These are phyloP conservation scores for Phanerochaete carnosa DNA, from an alignment of 768 basidiomycete species.

Conservation along the genomic window DNA sequence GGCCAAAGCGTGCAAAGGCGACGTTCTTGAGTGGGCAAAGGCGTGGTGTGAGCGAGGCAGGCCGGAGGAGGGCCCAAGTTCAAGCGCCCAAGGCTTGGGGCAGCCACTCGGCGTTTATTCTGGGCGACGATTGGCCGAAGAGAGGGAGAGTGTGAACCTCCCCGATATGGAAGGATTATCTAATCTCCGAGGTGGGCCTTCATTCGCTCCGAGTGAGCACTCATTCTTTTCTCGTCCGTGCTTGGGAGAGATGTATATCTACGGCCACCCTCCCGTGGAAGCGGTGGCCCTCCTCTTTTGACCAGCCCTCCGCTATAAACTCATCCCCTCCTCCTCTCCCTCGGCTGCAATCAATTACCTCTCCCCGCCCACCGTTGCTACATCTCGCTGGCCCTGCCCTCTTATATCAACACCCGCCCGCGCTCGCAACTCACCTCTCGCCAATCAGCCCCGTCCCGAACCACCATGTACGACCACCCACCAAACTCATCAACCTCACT, in stretches of 20 bases:
- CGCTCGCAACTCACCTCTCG: background rate
- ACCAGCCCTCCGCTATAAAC: background rate
- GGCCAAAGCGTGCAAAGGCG: background rate
- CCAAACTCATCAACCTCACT: conserved; percentile 12
- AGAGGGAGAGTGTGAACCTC: background rate
- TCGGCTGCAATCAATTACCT: background rate
- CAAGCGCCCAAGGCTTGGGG: background rate
- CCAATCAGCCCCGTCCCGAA: conserved; percentile 3
- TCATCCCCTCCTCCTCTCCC: background rate
- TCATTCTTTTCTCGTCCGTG: conserved; percentile 3
- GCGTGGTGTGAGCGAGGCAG: conserved; percentile 3
- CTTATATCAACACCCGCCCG: conserved; percentile 4
- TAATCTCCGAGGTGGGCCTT: conserved; percentile 4
- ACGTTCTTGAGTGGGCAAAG: background rate
- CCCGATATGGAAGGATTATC: background rate
- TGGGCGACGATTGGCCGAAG: conserved; percentile 1
- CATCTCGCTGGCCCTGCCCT: background rate
- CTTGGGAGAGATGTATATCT: conserved; percentile 4
- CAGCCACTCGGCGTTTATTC: conserved; percentile 1
- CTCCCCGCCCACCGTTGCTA: conserved; percentile 7
- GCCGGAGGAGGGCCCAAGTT: too few relatives aligned
- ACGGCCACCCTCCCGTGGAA: background rate
- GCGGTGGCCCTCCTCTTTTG: conserved; percentile 3
- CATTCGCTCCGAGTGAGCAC: background rate
- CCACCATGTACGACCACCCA: conserved; percentile 22